Percentiles rank a stretch among this genome's conserved stretches.
Evolutionary conservation across 2,329 filamentous ascomycete species (phyloP).

Genomic region (Beauveria caledonica): DNA sequence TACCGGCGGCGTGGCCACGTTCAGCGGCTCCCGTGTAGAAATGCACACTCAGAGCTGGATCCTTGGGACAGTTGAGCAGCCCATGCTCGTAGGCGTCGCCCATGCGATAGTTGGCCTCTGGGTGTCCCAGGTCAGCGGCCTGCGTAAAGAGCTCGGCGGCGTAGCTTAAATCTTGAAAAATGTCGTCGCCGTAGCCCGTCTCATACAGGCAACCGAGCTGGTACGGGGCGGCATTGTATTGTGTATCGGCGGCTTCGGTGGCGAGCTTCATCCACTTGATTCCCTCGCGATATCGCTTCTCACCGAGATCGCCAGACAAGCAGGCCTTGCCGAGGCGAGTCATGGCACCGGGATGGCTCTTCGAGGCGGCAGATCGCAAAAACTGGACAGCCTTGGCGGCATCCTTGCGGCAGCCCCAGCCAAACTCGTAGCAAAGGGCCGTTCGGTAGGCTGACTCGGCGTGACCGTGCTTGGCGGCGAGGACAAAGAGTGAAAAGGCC

Average conservation of each 20-base stretch:
- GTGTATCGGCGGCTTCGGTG: conserved; percentile 76
- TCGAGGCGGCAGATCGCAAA: conserved; percentile 80
- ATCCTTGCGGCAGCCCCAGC: conserved; percentile 89
- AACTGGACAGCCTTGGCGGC: conserved; percentile 90
- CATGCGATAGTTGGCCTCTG: conserved; percentile 77
- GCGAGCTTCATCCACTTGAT: conserved; percentile 95
- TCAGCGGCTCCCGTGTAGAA: conserved; percentile 95
- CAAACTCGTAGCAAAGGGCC: conserved; percentile 94
- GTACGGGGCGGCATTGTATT: conserved; percentile 90
- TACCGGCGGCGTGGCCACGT: conserved; percentile 71
- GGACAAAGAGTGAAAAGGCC: conserved; percentile 85
- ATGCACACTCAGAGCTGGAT: conserved; percentile 89
- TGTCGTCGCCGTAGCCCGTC: conserved; percentile 85
- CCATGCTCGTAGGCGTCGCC: conserved; percentile 98
- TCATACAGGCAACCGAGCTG: conserved; percentile 85
- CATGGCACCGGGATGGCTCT: conserved; percentile 92
- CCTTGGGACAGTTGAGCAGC: conserved; percentile 74
- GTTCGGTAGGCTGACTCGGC: conserved; percentile 92
- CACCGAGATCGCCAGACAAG: conserved; percentile 79
- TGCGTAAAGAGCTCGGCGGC: conserved; percentile 92
- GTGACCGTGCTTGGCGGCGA: conserved; percentile 93
- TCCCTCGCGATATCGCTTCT: conserved; percentile 80
- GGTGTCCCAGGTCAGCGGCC: conserved; percentile 82
- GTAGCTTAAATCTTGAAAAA: conserved; percentile 85
- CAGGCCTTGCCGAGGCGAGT: conserved; percentile 86